Evolutionary conservation across 2,329 filamentous ascomycete species (phyloP).

Genomic region (Exophiala aquamarina): DNA sequence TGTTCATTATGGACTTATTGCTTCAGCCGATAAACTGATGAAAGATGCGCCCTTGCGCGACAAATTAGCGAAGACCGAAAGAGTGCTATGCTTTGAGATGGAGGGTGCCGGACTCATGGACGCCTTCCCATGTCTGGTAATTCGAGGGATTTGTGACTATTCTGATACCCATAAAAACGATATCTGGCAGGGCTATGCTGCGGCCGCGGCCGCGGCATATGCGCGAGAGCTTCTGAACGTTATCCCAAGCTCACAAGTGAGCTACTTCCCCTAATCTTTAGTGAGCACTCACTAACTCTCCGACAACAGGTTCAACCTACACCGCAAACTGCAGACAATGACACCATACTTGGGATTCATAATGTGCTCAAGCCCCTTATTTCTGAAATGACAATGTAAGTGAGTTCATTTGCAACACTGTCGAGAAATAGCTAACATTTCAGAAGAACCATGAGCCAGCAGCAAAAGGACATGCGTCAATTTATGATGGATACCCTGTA

Average conservation of each 20-base stretch:
- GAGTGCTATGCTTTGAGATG: slow-evolving; percentile 27
- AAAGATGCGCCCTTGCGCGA: slow-evolving; percentile 40
- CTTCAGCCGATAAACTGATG: slow-evolving; percentile 43
- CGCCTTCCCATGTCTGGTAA: slow-evolving; percentile 16
- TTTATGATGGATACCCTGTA: too few relatives aligned
- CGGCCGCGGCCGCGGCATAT: slow-evolving; percentile 19
- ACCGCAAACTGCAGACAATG: too few relatives aligned
- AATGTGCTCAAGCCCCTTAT: too few relatives aligned
- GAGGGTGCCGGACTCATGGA: slow-evolving; percentile 24
- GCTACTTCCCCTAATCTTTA: too few relatives aligned
- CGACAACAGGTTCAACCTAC: too few relatives aligned
- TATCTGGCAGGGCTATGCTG: slow-evolving; percentile 17
- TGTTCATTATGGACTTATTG: slow-evolving; percentile 39
- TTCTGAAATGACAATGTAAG: too few relatives aligned
- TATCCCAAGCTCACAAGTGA: neutral
- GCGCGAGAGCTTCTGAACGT: slow-evolving; percentile 14
- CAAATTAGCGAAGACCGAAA: slow-evolving; percentile 28
- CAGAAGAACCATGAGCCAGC: too few relatives aligned
- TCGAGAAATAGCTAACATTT: too few relatives aligned
- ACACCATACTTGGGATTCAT: too few relatives aligned
- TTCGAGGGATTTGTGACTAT: slow-evolving; percentile 26
- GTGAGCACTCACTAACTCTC: too few relatives aligned
- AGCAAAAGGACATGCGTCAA: too few relatives aligned
- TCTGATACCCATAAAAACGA: slow-evolving; percentile 21
- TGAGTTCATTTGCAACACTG: too few relatives aligned